Base-by-base conservation (phyloP, 257 asterid species). In the Rauvolfia tetraphylla region DNA sequence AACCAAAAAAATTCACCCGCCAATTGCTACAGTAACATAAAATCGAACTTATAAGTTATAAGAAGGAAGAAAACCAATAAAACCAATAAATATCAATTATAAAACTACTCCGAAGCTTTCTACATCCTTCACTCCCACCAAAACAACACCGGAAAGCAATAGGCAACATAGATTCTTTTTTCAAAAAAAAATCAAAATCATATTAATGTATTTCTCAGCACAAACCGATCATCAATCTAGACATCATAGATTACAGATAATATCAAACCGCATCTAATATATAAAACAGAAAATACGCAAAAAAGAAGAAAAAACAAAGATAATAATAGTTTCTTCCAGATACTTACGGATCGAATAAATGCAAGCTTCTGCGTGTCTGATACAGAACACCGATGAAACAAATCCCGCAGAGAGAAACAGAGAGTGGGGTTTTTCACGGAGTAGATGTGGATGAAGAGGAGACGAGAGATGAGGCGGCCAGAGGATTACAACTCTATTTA, bases 381-480 rank as follows among this genome's bases (percentile, higher is more conserved):
- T 17, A 9, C 17, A 23, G 18, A 61, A 27, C 61, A 25, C 22
- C 42, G 13, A 56, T 29, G 76, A 59, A 29, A 54, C 31, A 25
- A 44, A 39, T 22, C 18, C 2, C 33, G 3, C 3, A 5, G n/a
- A 39, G 22, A 57, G 65, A 44, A 63, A 54, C 17, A 25, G 53
- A 12, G 73, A 59, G 78, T 71, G 75, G 77, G 84, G 78, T 76
- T 80, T 58, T 61, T 49, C 66, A 54, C 38, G 12, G 46, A 46
- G 66, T 33, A 42, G 56, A 7, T 34, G 66, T n/a, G 61, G 71
- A 69, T 42, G 17, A 41, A 38, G 12, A 15, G 53, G n/a, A 53
- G 23, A 41, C 39, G 53, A n/a, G 49, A 39, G 33, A 31, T 13
- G 66, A 76, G 83, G 79, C 83, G 83, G 83, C 86, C 73, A 29